Base-by-base conservation (phyloP, 352 stramenopile genomes). In the Paralagenidium karlingii region DNA sequence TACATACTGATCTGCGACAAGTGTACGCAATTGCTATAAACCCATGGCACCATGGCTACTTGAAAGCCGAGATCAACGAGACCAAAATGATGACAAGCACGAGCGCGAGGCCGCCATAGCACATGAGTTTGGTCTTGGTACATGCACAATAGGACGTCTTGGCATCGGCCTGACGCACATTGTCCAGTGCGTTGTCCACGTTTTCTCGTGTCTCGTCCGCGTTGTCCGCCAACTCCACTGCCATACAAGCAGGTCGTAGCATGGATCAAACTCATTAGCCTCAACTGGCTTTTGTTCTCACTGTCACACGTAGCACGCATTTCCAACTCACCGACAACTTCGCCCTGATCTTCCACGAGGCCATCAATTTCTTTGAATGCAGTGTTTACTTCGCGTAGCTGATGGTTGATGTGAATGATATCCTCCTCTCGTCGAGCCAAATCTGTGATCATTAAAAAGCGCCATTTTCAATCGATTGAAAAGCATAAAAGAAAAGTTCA, bases 361-460 rank as follows among this genome's bases (percentile, higher is more conserved):
- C 63, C 75, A 28, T 89, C 78, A 24, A 91, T 82, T 60, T 91
- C 78, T 28, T 79, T 53, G 51, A 87, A 91, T 9, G 78, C 75
- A 6, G 78, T 73, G 36, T 91, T 91, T 18, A 91, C 77, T 46
- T 91, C 78, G 0, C 73, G 63, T 19, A 91, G 54, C 43, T 91
- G 76, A 41, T 89, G 75, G 52, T 88, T 89, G 50, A 91, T 91
- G 40, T 89, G 77, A 43, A 91, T 63, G 34, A 91, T 91, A 33
- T 91, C 78, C 18, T 91, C 69, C 43, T 91, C 78, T 58, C 78
- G 57, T 37, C 75, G 60, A 20, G 73, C 68, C 24, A 91, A 19
- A 42, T 91, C 77, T 90, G 43, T 22, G 15, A n/a, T n/a, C n/a
- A n/a, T n/a, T n/a, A n/a, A n/a, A n/a, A n/a, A n/a, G n/a, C n/a